Evolutionary conservation across 495 filamentous ascomycete genomes (phyloP), one percentile per base, ranked within the genome.

Genomic region (Xylaria intraflava): DNA sequence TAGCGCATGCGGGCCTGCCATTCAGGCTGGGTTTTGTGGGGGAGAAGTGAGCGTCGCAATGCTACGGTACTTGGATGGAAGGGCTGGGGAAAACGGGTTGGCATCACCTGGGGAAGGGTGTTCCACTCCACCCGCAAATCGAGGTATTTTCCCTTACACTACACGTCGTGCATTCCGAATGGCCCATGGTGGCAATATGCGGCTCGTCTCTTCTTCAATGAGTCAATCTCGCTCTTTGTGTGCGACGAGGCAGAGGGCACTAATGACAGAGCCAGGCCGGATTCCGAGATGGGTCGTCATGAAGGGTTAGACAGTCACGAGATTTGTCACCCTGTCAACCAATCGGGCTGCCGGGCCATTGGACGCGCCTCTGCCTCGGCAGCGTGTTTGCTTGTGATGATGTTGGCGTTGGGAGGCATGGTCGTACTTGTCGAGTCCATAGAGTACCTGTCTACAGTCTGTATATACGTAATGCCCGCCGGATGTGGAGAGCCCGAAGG

Each of bases 1-100:
- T 53, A 53, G 51, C 33, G 43, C 23, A 53, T 53, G 51, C 51
- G 24, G 19, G 29, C n/a, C n/a, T n/a, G n/a, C n/a, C n/a, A n/a
- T n/a, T 30, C 14, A 40, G 42, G 50, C 36, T 30, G 31, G 31
- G 51, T 36, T 53, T 53, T 53, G 42, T 35, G 51, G 51, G 45
- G 51, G 50, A 45, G 38, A 38, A 23, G 22, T 17, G 19, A 35
- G 20, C 24, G 40, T 19, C 36, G 38, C 36, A 51, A 23, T 31
- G n/a, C n/a, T n/a, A n/a, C 31, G 31, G 31, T 10, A 8, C 14
- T 2, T 12, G 6, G 31, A 39, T 20, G 1, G 27, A 45, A 52
- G 35, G 44, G 27, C 49, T 44, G 40, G 49, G 27, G 49, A 16
- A n/a, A 44, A 40, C 7, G 20, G 31, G 22, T 24, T 39, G 38